These are phyloP conservation scores for Diplocarpon rosae DNA, from an alignment of 2,329 filamentous ascomycete species.

Conservation along the genomic window DNA sequence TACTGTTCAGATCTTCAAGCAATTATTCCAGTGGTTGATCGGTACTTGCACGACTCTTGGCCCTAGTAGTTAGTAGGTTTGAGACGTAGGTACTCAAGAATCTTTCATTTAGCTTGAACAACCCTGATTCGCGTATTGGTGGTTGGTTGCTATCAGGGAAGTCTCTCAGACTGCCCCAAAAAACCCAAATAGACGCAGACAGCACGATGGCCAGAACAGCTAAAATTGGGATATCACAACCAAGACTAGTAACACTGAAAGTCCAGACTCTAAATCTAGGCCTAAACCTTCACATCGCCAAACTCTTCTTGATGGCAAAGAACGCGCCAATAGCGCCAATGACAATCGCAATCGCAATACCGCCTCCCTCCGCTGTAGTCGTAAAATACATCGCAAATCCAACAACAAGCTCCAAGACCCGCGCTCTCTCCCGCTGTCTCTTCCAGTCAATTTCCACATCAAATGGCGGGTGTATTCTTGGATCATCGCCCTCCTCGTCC, in stretches of 20 bases:
- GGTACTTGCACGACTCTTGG: too few relatives aligned
- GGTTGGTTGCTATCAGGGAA: too few relatives aligned
- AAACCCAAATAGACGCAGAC: neutral
- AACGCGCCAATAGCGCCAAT: slow-evolving; percentile 23
- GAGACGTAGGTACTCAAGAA: too few relatives aligned
- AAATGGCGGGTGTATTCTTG: slow-evolving; percentile 41
- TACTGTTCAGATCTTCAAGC: too few relatives aligned
- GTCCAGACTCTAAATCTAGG: neutral
- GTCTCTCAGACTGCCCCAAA: neutral
- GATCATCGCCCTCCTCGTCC: slow-evolving; percentile 26
- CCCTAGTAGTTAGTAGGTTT: too few relatives aligned
- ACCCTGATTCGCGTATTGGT: too few relatives aligned
- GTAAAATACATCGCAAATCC: slow-evolving; percentile 40
- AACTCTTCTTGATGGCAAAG: slow-evolving; percentile 20
- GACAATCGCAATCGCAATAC: slow-evolving; percentile 22
- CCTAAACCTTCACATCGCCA: slow-evolving; percentile 11
- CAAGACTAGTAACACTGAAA: neutral
- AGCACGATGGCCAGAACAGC: neutral
- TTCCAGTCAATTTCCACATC: slow-evolving; percentile 46
- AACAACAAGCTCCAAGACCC: slow-evolving; percentile 46
- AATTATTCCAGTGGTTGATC: too few relatives aligned
- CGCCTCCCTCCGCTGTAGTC: slow-evolving; percentile 25
- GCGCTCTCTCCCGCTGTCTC: slow-evolving; percentile 39
- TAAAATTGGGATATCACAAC: neutral
- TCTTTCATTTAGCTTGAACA: too few relatives aligned